These are phyloP conservation scores for Adansonia gregorii DNA, from an alignment of 441 rosid species.

Conservation along the genomic window DNA sequence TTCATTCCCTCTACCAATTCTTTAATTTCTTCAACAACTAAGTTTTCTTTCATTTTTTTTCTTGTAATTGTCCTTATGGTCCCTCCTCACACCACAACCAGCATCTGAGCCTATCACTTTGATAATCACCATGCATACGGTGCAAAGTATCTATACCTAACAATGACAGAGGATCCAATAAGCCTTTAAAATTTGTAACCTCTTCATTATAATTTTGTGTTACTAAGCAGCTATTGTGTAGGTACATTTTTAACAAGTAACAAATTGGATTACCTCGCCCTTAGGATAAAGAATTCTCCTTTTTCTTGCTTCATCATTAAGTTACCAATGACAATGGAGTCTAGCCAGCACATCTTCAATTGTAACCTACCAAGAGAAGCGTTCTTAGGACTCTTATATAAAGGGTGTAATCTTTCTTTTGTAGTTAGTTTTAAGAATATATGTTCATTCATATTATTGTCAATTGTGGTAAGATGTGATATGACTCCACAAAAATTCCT, in stretches of 20 bases:
- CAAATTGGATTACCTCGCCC: too few relatives aligned
- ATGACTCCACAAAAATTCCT: not conserved
- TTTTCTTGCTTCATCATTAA: not conserved
- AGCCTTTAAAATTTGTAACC: not conserved
- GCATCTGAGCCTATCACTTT: not conserved
- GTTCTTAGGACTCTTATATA: not conserved
- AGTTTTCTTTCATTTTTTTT: not conserved
- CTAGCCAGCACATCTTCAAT: not conserved
- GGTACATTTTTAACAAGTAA: slow-evolving; percentile 7
- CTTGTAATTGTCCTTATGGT: not conserved
- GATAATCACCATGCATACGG: too few relatives aligned
- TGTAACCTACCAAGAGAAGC: slow-evolving; percentile 3
- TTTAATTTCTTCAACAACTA: not conserved
- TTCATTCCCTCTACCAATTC: not conserved
- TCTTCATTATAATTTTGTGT: too few relatives aligned
- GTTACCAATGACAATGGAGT: not conserved
- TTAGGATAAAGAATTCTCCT: too few relatives aligned
- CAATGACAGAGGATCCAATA: too few relatives aligned
- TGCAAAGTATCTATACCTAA: too few relatives aligned
- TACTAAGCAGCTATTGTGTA: not conserved
- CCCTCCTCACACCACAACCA: not conserved
- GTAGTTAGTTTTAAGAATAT: not conserved
- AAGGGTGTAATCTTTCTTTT: not conserved
- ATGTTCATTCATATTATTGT: not conserved
- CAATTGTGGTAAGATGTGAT: not conserved